Base-by-base conservation (phyloP, 805 yeast species). In the Saturnispora diversa region DNA sequence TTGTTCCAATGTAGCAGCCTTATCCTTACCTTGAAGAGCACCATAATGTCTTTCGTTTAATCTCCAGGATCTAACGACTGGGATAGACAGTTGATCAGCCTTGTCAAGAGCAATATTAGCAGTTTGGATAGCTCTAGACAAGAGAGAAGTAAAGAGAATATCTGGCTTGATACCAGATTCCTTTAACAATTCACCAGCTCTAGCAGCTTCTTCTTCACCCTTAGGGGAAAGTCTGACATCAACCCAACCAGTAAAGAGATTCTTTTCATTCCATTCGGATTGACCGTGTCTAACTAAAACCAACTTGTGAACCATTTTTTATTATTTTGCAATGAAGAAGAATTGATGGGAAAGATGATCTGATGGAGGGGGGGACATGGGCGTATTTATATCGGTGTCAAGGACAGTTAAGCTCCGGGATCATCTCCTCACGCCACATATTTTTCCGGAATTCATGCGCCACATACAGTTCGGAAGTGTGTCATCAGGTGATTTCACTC, bases 31-130 rank as follows among this genome's bases (percentile, higher is more conserved):
- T 73, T 90, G 97, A 60, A 88, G 77, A 55, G 86, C 97, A 77
- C 97, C 97, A 74, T 88, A 88, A 70, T 88, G 97, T 77, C 97
- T 92, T 75, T 88, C 97, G 74, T 88, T 88, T 65, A 88, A 77
- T 77, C 97, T 84, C 97, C 97, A 90, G 42, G 90, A 76, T 75
- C 97, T 84, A 68, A 80, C 77, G 58, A 84, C 94, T 60, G 94
- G 95, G 53, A 88, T 75, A 76, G 78, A 88, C 54, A 85, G 69
- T 63, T 87, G 84, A 68, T 87, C 97, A 44, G 97, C 90, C 51
- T 72, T 64, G 48, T 82, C 85, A 54, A 88, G 72, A 44, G 96
- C 96, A 65, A 90, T 76, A 82, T 88, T 83, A 55, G 97, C 96
- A 50, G 97, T 88, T 71, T 86, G 94, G 64, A 88, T 88, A 50